Conservation (phyloP, 108 stramenopile species). For the Cyclostephanos invisitatus region DNA sequence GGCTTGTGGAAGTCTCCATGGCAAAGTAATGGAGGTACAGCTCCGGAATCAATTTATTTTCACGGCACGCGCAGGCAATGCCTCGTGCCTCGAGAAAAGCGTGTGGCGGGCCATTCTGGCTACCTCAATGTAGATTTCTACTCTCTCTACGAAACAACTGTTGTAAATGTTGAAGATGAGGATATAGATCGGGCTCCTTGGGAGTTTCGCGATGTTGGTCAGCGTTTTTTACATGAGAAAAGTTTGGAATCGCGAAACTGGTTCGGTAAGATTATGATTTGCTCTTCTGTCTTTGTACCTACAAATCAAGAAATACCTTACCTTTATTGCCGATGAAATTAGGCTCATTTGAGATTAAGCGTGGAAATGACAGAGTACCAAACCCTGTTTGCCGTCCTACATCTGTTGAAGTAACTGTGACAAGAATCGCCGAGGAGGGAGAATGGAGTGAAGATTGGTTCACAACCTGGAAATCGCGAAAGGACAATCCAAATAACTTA, state of each 20-base stretch:
- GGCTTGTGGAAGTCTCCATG: not conserved
- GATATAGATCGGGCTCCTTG: conserved; percentile 67
- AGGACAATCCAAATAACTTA: conserved; percentile 48
- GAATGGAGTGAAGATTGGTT: conserved; percentile 85
- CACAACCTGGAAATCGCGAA: conserved; percentile 61
- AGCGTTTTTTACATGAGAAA: conserved; percentile 74
- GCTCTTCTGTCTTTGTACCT: not conserved
- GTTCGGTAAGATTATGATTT: conserved; percentile 57
- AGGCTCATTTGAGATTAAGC: conserved; percentile 38
- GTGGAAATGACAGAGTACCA: conserved; percentile 62
- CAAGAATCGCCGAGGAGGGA: conserved; percentile 57
- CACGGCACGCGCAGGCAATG: too few relatives aligned
- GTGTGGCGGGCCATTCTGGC: conserved; percentile 62
- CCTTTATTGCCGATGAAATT: not conserved
- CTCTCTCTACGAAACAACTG: conserved; percentile 71
- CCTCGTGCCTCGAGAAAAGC: conserved; percentile 31
- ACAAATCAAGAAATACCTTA: not conserved
- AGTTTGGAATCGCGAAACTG: conserved; percentile 79
- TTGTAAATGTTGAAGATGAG: conserved; percentile 33
- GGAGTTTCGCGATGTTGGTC: conserved; percentile 78
- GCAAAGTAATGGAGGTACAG: not conserved
- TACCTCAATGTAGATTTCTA: conserved; percentile 69
- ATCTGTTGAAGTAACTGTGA: conserved; percentile 73
- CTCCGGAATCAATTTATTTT: not conserved
- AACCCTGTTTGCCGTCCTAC: conserved; percentile 65